Base-by-base conservation (phyloP, 257 asterid genomes). In the Plantago ovata region DNA sequence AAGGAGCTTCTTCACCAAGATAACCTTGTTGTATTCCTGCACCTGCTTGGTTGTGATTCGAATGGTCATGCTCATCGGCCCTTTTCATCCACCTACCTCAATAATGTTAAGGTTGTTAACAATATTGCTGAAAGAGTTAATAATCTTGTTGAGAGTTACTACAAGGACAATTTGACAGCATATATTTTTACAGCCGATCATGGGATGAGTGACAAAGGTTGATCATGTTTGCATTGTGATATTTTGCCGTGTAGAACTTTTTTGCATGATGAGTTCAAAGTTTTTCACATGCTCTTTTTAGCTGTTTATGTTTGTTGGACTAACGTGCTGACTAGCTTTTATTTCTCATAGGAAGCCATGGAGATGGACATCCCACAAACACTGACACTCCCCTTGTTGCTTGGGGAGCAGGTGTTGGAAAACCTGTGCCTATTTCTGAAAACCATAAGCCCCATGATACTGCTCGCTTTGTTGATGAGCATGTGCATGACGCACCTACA, bases 21-120 rank as follows among this genome's bases (percentile, higher is more conserved):
- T 62, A 84, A 86, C 59, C 82, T 92, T 53, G 97, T 86, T 51
- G 61, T 92, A 48, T 92, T 92, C 67, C 80, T 92, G 54, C 98
- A 92, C 72, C 62, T 92, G 68, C 95, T 92, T 62, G 98, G 98
- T 59, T 92, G 98, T 53, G 98, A 92, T 82, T 85, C 97, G 45
- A 92, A 92, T 61, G 97, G 98, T 74, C 98, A 92, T 76, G 98
- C 98, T 71, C 98, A 92, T 73, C 84, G 96, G 79, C 95, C 98
- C 54, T 84, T 66, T 74, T 88, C 97, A 50, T 71, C 94, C 72
- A 82, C 82, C 73, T 92, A 92, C 81, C 97, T 88, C 75, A 92
- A 92, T 72, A 92, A 92, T 75, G 95, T 89, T 73, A 92, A 79
- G 84, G 98, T 92, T 75, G 97, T 92, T 79, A 96, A 92, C 80